Evolutionary conservation across 2,329 filamentous ascomycete genomes (phyloP), one percentile per base, ranked within the genome.

Genomic region (Epichloe uncinata): DNA sequence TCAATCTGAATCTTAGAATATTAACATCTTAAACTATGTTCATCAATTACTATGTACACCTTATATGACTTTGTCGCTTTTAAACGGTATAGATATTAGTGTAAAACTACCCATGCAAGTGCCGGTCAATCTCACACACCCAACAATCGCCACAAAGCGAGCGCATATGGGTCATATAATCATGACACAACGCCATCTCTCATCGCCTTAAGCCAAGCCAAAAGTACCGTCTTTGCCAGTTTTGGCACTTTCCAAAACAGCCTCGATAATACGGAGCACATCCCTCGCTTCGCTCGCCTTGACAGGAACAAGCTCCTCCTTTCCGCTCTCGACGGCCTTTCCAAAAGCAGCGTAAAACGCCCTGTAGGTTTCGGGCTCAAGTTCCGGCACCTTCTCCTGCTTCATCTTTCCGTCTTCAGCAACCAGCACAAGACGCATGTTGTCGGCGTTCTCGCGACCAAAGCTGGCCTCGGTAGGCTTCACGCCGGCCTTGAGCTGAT

Each of bases 341-440:
- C 68, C 75, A 45, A 78, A 69, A 3, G 69, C 64, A 50, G 72
- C 63, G 64, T 90, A 91, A 54, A 86, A 84, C 57, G 77, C 75
- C 20, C 71, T 70, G 63, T 87, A 93, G 3, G 84, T 89, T 52
- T 73, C 65, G 1, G 83, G 81, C 60, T 80, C 69, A 3, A 84
- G 69, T 3, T 81, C 83, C 2, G 78, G 77, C 41, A 73, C 71
- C 1, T 69, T 63, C 48, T 72, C 68, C 49, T 73, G 73, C 49
- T 67, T 69, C 3, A 78, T 66, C 52, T 70, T 70, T 41, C 73
- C 78, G 12, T 76, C 72, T 3, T 65, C 69, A 8, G 72, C 69
- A 2, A 82, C 63, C 4, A 77, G 69, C 7, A 78, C 77, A 54
- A 89, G 65, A 52, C 62, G 74, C 54, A 83, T 81, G 49, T 78